Evolutionary conservation across 106 monocot genomes (phyloP).

Genomic region (Allium fistulosum): DNA sequence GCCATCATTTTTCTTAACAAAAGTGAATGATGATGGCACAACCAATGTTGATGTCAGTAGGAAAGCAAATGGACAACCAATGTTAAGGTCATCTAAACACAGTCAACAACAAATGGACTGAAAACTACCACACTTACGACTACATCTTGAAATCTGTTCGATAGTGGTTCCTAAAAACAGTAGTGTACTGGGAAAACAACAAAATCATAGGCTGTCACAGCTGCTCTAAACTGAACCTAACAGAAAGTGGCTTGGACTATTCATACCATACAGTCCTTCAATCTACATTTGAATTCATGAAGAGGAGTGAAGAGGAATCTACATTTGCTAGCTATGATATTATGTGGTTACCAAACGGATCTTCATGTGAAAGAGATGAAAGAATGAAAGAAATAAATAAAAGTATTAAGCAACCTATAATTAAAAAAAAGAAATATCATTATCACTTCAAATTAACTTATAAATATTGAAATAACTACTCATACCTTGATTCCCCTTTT

Average conservation of each 20-base stretch:
- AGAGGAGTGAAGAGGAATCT: slow-evolving; percentile 6
- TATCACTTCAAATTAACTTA: too few relatives aligned
- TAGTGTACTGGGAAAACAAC: slow-evolving; percentile 62
- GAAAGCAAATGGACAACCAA: too few relatives aligned
- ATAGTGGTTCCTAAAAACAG: slow-evolving; percentile 77
- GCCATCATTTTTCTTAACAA: too few relatives aligned
- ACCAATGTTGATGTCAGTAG: too few relatives aligned
- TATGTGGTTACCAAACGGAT: too few relatives aligned
- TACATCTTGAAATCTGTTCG: slow-evolving; percentile 56
- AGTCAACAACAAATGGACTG: slow-evolving; percentile 59
- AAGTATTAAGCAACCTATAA: too few relatives aligned
- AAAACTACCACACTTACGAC: slow-evolving; percentile 31
- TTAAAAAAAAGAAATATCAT: too few relatives aligned
- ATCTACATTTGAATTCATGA: slow-evolving; percentile 21
- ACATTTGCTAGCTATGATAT: neutral
- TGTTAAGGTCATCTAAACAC: slow-evolving; percentile 64
- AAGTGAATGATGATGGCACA: too few relatives aligned
- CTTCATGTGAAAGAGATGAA: too few relatives aligned
- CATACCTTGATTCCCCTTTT: too few relatives aligned
- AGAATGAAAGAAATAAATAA: too few relatives aligned
- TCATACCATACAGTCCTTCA: slow-evolving; percentile 25
- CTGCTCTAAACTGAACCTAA: slow-evolving; percentile 49
- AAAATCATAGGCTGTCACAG: slow-evolving; percentile 57
- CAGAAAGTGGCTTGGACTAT: slow-evolving; percentile 30
- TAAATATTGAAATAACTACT: too few relatives aligned